Percentiles rank a stretch among this genome's conserved stretches.
Evolutionary conservation across 139 green algal species (phyloP).

Genomic region (Chlorella sorokiniana): DNA sequence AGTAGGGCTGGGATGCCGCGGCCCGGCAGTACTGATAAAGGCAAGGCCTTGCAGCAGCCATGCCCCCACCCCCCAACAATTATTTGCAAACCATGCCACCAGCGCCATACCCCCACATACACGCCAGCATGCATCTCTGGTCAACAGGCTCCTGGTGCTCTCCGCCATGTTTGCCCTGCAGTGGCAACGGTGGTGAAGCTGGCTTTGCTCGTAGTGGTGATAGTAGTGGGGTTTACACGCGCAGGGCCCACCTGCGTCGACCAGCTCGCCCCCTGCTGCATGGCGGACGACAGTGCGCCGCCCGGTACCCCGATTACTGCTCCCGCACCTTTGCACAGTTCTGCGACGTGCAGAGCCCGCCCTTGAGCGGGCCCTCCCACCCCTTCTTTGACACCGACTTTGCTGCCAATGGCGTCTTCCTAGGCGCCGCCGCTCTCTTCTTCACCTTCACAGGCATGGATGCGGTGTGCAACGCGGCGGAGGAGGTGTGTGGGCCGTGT

Average conservation of each 20-base stretch:
- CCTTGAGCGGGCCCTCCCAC: not conserved
- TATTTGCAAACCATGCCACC: too few relatives aligned
- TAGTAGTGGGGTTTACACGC: not conserved
- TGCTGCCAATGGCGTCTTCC: constrained; percentile 5
- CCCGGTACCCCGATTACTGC: not conserved
- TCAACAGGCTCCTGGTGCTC: too few relatives aligned
- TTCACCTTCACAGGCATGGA: constrained; percentile 35
- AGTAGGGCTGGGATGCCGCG: not conserved
- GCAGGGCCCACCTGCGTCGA: not conserved
- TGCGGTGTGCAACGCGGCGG: constrained; percentile 38
- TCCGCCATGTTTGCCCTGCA: not conserved
- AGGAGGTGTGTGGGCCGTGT: constrained; percentile 23
- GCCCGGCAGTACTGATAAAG: too few relatives aligned
- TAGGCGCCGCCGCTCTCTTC: not conserved
- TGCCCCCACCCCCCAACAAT: too few relatives aligned
- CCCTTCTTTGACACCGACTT: not conserved
- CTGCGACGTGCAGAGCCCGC: not conserved
- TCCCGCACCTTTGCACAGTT: not conserved
- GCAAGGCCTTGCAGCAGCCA: too few relatives aligned
- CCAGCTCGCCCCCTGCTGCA: not conserved
- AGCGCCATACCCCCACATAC: too few relatives aligned
- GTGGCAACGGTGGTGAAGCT: constrained; percentile 16
- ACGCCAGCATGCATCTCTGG: too few relatives aligned
- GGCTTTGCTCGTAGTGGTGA: constrained; percentile 6
- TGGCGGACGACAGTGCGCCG: too few relatives aligned